Conservation (phyloP, 495 filamentous ascomycete genomes). For the Neurospora hispaniola region DNA sequence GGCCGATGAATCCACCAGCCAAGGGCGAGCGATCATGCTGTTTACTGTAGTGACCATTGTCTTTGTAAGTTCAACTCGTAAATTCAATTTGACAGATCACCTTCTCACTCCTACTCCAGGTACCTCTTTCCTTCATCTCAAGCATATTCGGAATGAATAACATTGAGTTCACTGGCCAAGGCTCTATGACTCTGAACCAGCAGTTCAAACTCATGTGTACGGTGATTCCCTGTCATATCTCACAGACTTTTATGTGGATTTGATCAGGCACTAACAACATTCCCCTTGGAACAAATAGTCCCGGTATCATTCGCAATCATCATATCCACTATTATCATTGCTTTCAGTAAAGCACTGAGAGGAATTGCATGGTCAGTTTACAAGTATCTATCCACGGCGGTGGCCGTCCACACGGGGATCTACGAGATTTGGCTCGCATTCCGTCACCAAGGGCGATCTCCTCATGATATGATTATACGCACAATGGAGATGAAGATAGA, state of each 20-base stretch:
- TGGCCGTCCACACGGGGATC: too few relatives aligned
- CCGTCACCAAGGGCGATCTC: too few relatives aligned
- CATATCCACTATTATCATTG: constrained; percentile 10
- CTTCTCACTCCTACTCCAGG: not conserved
- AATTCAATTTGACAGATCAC: too few relatives aligned
- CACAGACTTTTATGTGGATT: too few relatives aligned
- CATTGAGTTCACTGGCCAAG: constrained; percentile 5
- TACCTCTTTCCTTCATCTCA: constrained; percentile 24
- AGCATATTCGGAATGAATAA: constrained; percentile 32
- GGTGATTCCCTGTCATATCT: too few relatives aligned
- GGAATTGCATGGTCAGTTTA: constrained; percentile 8
- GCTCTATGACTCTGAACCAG: not conserved
- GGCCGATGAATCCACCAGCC: constrained; percentile 45
- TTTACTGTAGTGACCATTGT: constrained; percentile 56
- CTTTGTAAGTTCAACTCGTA: constrained; percentile 21
- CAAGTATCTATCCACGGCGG: not conserved
- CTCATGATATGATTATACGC: too few relatives aligned
- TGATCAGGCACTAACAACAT: too few relatives aligned
- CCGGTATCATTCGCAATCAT: constrained; percentile 15
- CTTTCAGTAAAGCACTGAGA: constrained; percentile 10
- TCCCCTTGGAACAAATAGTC: too few relatives aligned
- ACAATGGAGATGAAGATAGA: too few relatives aligned
- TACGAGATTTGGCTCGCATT: too few relatives aligned
- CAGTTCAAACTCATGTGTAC: not conserved
- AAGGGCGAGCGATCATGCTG: constrained; percentile 50